phyloP scores from a whole-genome alignment of 352 stramenopile species.

The Phytophthora quininea region DNA sequence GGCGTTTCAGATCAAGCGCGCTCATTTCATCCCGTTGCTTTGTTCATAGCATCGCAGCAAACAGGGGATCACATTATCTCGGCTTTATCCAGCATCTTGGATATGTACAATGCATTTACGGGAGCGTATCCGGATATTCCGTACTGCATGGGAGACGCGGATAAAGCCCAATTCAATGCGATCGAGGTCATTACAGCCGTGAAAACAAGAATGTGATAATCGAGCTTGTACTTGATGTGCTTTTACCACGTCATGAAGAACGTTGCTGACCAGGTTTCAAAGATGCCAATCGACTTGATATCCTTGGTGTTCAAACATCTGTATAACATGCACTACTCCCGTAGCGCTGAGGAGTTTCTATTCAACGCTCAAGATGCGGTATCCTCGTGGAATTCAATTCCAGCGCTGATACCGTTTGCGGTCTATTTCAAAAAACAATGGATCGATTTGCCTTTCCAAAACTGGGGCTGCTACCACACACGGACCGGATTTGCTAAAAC shows the following conservation, averaged over 20 bases:
- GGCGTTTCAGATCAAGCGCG: slow-evolving; percentile 3
- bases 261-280: background rate
- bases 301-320: slow-evolving; percentile 14
- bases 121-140: background rate
- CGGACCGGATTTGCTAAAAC: slow-evolving; percentile 26
- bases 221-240: slow-evolving; percentile 6
- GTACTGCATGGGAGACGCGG: slow-evolving; percentile 1
- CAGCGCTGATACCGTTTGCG: background rate
- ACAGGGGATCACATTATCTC: background rate
- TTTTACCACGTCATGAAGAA: slow-evolving; percentile 11
- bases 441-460: slow-evolving; percentile 4
- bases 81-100: background rate
- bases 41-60: slow-evolving; percentile 2
- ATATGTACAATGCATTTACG: background rate
- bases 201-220: background rate
- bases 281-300: background rate
- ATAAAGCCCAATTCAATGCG: background rate
- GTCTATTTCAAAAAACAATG: slow-evolving; percentile 17
- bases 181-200: background rate
- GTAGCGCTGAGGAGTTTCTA: background rate
- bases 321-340: slow-evolving; percentile 16
- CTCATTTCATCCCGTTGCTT: slow-evolving; percentile 2
- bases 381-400: background rate
- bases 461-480: slow-evolving; percentile 17
- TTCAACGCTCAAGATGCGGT: background rate